Evolutionary conservation across 768 basidiomycete genomes (phyloP).

Genomic region (Podaxis sp.): DNA sequence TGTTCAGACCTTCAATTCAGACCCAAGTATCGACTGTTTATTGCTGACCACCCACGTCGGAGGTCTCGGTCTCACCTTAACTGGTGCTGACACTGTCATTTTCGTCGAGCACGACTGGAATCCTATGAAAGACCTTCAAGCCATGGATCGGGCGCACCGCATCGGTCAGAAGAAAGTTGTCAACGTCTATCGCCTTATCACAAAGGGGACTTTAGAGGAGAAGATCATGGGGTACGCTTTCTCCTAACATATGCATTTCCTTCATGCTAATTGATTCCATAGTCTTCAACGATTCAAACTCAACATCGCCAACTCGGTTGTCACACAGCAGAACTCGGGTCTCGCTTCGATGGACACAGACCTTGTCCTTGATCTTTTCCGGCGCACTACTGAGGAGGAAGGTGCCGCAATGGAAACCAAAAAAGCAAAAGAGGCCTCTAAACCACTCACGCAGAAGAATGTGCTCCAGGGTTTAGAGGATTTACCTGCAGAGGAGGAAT

Average conservation of each 20-base stretch:
- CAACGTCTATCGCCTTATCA: constrained; percentile 96
- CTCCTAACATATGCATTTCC: neutral
- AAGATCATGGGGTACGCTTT: constrained; percentile 96
- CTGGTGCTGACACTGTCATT: constrained; percentile 98
- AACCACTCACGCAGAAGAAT: constrained; percentile 75
- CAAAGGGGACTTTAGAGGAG: constrained; percentile 95
- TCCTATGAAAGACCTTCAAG: constrained; percentile 99
- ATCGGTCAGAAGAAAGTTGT: constrained; percentile 99
- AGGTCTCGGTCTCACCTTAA: constrained; percentile 92
- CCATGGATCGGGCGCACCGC: constrained; percentile 98
- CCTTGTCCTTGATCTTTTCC: constrained; percentile 92
- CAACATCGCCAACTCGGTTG: constrained; percentile 95
- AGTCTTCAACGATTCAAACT: constrained; percentile 98
- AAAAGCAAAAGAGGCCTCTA: constrained; percentile 52
- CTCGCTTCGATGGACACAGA: constrained; percentile 96
- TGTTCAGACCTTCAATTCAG: constrained; percentile 97
- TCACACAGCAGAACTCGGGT: constrained; percentile 96
- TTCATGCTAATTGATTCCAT: constrained; percentile 18
- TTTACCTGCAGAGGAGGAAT: constrained; percentile 90
- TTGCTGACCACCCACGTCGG: constrained; percentile 96
- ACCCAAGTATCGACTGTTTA: constrained; percentile 96
- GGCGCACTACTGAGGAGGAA: constrained; percentile 78
- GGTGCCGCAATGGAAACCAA: constrained; percentile 52
- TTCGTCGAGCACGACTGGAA: constrained; percentile 99
- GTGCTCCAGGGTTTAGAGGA: constrained; percentile 89